Evolutionary conservation across 2,329 filamentous ascomycete species (phyloP).

Genomic region (Orbilia javanica): DNA sequence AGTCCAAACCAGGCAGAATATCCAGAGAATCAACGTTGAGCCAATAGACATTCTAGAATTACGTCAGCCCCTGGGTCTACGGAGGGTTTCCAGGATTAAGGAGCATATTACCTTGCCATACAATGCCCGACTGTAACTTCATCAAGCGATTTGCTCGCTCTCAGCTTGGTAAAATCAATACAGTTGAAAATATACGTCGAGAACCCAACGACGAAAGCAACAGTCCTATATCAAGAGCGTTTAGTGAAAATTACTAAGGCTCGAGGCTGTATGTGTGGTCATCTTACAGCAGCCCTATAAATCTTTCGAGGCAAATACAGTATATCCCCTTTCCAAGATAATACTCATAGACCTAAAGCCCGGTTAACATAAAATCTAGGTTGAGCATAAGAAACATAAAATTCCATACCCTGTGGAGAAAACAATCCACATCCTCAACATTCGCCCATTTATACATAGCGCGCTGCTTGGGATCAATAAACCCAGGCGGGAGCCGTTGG

Average conservation of each 20-base stretch:
- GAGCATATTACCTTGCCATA: slow-evolving; percentile 67
- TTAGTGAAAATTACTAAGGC: not conserved
- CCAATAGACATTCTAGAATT: slow-evolving; percentile 75
- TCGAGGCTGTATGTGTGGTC: not conserved
- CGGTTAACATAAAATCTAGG: not conserved
- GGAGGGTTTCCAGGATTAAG: not conserved
- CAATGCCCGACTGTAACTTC: slow-evolving; percentile 78
- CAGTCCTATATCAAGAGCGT: slow-evolving; percentile 71
- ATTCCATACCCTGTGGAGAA: slow-evolving; percentile 73
- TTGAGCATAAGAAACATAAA: not conserved
- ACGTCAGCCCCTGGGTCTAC: not conserved
- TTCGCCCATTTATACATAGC: slow-evolving; percentile 95
- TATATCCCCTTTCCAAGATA: slow-evolving; percentile 85
- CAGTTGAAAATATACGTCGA: slow-evolving; percentile 87
- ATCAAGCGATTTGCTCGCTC: slow-evolving; percentile 69
- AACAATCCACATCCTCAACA: slow-evolving; percentile 87
- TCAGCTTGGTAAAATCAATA: slow-evolving; percentile 82
- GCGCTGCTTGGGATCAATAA: slow-evolving; percentile 76
- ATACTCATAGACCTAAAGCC: slow-evolving; percentile 79
- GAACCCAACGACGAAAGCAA: slow-evolving; percentile 84
- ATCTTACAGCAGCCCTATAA: slow-evolving; percentile 78
- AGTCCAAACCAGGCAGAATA: slow-evolving; percentile 87
- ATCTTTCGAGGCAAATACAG: slow-evolving; percentile 81
- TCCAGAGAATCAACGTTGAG: slow-evolving; percentile 83
- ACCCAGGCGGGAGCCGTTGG: slow-evolving; percentile 60